Evolutionary conservation across 306 rosid species (phyloP).

Genomic region (Rosa persica): DNA sequence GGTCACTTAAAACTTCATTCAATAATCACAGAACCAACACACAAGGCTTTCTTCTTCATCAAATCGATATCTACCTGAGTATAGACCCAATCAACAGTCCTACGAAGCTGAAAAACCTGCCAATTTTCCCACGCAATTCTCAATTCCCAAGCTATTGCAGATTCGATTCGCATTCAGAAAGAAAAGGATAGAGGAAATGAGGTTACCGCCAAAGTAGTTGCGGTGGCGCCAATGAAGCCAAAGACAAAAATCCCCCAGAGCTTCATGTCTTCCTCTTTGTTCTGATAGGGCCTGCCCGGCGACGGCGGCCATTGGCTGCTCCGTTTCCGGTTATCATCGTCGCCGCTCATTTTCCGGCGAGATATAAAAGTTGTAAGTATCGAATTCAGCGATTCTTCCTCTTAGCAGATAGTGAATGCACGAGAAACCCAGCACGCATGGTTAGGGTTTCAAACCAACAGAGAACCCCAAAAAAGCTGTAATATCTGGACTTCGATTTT

Average conservation of each 20-base stretch:
- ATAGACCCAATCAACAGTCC: conserved; percentile 77
- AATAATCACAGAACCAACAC: conserved; percentile 7
- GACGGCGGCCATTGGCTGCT: conserved; percentile 33
- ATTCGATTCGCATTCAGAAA: conserved; percentile 1
- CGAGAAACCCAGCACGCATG: conserved; percentile 34
- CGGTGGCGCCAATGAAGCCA: conserved; percentile 87
- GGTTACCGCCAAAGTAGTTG: conserved; percentile 79
- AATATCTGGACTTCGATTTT: neutral
- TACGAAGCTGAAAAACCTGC: conserved; percentile 85
- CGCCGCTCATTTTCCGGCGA: conserved; percentile 46
- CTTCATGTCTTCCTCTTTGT: conserved; percentile 45
- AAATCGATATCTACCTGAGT: conserved; percentile 52
- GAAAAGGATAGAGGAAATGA: neutral
- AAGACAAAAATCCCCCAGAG: conserved; percentile 78
- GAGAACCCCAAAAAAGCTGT: neutral
- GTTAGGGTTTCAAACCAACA: conserved; percentile 27
- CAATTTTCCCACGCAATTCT: conserved; percentile 29
- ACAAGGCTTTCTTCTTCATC: neutral
- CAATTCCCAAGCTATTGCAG: neutral
- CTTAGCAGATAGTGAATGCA: conserved; percentile 10
- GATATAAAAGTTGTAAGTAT: neutral
- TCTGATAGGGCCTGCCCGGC: conserved; percentile 32
- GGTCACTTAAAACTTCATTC: neutral
- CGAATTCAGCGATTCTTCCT: conserved; percentile 21
- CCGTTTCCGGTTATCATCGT: conserved; percentile 34